These are phyloP conservation scores for Russula emetica DNA, from an alignment of 768 basidiomycete species.

Conservation along the genomic window DNA sequence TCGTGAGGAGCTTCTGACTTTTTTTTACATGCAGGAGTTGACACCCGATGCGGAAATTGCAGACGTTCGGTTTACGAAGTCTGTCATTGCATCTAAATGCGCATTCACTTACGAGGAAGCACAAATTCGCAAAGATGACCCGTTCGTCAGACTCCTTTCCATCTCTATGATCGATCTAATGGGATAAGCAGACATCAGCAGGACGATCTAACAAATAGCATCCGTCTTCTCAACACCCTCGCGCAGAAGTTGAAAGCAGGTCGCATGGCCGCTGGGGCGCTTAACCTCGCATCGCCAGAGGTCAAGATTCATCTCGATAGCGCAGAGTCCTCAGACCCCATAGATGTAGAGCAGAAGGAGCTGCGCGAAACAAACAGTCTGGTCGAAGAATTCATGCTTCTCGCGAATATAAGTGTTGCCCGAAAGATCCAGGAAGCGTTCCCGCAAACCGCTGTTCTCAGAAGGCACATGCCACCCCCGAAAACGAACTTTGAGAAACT, in stretches of 20 bases:
- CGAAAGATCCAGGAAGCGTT: slow-evolving; percentile 88
- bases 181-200: slow-evolving; percentile 51
- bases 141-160: slow-evolving; percentile 45
- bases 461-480: slow-evolving; percentile 90
- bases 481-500: slow-evolving; percentile 92
- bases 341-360: slow-evolving; percentile 96
- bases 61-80: slow-evolving; percentile 88
- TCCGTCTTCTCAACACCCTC: slow-evolving; percentile 82
- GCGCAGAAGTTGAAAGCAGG: slow-evolving; percentile 79
- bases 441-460: slow-evolving; percentile 90
- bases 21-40: slow-evolving; percentile 64
- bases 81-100: slow-evolving; percentile 92
- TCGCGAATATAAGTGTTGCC: slow-evolving; percentile 95
- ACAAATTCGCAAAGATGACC: slow-evolving; percentile 88
- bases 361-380: slow-evolving; percentile 89
- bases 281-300: slow-evolving; percentile 97
- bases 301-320: slow-evolving; percentile 95
- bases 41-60: slow-evolving; percentile 85
- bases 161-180: slow-evolving; percentile 4
- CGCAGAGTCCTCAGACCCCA: slow-evolving; percentile 89
- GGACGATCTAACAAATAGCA: slow-evolving; percentile 79
- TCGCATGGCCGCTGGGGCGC: slow-evolving; percentile 93
- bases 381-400: slow-evolving; percentile 98
- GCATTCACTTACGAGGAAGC: slow-evolving; percentile 98
- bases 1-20: slow-evolving; percentile 17